Evolutionary conservation across 306 rosid genomes (phyloP), one percentile per base, ranked within the genome.

Genomic region (Betula pendula): DNA sequence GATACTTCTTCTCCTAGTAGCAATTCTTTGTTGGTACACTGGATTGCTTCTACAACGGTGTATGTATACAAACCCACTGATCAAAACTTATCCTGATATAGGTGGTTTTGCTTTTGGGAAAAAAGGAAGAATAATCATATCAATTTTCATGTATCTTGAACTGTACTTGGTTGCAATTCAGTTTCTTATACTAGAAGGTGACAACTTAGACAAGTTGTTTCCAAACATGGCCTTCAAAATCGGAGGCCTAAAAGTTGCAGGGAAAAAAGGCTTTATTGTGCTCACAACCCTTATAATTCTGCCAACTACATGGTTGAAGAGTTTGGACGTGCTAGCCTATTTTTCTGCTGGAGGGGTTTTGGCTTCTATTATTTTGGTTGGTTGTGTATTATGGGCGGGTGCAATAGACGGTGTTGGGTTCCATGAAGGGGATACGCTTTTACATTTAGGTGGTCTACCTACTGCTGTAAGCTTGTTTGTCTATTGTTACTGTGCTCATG

Each of bases 301-400:
- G 22, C 96, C 94, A 42, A 89, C 97, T 1, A 87, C 97, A 2
- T 92, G 97, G 92, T 11, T 90, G 50, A 88, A 75, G 85, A 87
- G 67, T 40, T 44, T 92, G 80, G 88, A 87, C 14, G 35, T 69
- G 35, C 2, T 90, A 27, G 93, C 97, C 1, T 90, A 89, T 42
- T 70, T 92, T 43, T 92, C 97, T 33, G 81, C 84, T 45, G 89
- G 93, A 33, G 94, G 97, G 19, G 88, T 92, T 25, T 20, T 89
- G 43, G 88, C 96, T 45, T 87, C 96, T 14, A 2, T 60, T 33
- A 13, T 85, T 59, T 33, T 92, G 70, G 69, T 86, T 22, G 72
- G 22, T 17, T 78, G 90, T 78, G 88, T 90, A 31, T 59, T 73
- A 13, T 90, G 97, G 88, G 82, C 42, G 38, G 96, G 91, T 33